Evolutionary conservation across 2,329 filamentous ascomycete species (phyloP).

Genomic region (Penicillium sp.): DNA sequence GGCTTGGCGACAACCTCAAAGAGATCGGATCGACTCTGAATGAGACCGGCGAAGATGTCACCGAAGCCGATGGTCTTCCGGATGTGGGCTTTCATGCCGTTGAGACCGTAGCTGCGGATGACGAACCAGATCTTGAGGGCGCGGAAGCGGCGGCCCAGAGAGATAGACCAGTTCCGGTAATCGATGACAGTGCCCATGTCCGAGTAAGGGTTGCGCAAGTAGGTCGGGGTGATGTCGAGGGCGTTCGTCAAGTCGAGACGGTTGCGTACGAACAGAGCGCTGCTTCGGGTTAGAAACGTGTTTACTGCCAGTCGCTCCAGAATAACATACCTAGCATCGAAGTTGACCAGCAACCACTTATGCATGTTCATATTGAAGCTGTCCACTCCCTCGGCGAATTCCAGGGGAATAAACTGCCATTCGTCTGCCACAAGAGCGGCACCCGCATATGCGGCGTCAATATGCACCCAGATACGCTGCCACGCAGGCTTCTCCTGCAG

Average conservation of each 20-base stretch:
- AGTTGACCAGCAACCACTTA: constrained; percentile 95
- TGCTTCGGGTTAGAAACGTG: constrained; percentile 44
- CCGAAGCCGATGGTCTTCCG: constrained; percentile 65
- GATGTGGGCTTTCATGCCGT: constrained; percentile 71
- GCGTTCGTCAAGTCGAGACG: constrained; percentile 74
- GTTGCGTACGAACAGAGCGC: constrained; percentile 74
- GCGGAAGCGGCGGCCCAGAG: constrained; percentile 82
- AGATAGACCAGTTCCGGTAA: constrained; percentile 97
- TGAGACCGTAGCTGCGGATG: constrained; percentile 73
- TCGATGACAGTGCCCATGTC: constrained; percentile 85
- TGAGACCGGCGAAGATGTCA: constrained; percentile 63
- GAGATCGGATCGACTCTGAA: constrained; percentile 62
- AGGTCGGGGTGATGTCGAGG: constrained; percentile 73
- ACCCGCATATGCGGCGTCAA: constrained; percentile 91
- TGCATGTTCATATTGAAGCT: constrained; percentile 95
- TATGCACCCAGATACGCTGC: constrained; percentile 78
- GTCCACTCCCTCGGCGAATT: constrained; percentile 65
- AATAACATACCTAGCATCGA: constrained; percentile 60
- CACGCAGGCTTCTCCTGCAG: constrained; percentile 46
- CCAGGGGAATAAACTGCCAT: constrained; percentile 64
- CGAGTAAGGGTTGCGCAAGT: constrained; percentile 76
- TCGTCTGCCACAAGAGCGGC: constrained; percentile 79
- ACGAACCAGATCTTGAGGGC: constrained; percentile 96
- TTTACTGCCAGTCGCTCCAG: not conserved
- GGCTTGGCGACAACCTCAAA: constrained; percentile 74